Evolutionary conservation across 306 rosid species (phyloP).

Genomic region (Lathyrus aphaca): DNA sequence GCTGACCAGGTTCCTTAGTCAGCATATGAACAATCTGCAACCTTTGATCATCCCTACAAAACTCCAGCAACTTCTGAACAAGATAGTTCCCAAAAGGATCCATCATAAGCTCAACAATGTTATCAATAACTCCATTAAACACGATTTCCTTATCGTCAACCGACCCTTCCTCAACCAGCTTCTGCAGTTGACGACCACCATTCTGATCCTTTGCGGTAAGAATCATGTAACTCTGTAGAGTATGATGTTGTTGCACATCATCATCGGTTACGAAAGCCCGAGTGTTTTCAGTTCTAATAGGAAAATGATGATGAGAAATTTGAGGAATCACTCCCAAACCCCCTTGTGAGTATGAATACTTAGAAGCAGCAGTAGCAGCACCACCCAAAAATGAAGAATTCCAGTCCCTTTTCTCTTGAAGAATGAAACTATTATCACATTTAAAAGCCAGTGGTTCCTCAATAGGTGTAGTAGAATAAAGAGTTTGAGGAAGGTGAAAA

Average conservation of each 20-base stretch:
- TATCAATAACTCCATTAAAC: slow-evolving; percentile 51
- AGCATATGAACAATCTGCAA: slow-evolving; percentile 52
- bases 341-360: background rate
- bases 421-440: slow-evolving; percentile 51
- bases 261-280: background rate
- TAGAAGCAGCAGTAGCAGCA: background rate
- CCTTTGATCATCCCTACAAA: slow-evolving; percentile 61
- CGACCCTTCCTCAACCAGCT: slow-evolving; percentile 57
- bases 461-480: slow-evolving; percentile 32
- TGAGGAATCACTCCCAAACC: background rate
- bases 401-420: slow-evolving; percentile 45
- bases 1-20: slow-evolving; percentile 56
- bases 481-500: slow-evolving; percentile 11
- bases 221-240: slow-evolving; percentile 46
- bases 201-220: slow-evolving; percentile 71
- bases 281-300: background rate
- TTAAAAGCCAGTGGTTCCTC: slow-evolving; percentile 36
- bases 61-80: slow-evolving; percentile 72
- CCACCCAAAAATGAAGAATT: slow-evolving; percentile 30
- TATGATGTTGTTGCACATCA: slow-evolving; percentile 20
- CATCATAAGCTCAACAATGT: slow-evolving; percentile 65
- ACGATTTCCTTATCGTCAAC: slow-evolving; percentile 50
- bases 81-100: slow-evolving; percentile 83
- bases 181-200: slow-evolving; percentile 68
- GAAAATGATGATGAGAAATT: background rate